Percentiles rank a stretch among this genome's conserved stretches.
phyloP scores from a whole-genome alignment of 2,329 filamentous ascomycete genomes.

The Calonectria pseudoturangicola region DNA sequence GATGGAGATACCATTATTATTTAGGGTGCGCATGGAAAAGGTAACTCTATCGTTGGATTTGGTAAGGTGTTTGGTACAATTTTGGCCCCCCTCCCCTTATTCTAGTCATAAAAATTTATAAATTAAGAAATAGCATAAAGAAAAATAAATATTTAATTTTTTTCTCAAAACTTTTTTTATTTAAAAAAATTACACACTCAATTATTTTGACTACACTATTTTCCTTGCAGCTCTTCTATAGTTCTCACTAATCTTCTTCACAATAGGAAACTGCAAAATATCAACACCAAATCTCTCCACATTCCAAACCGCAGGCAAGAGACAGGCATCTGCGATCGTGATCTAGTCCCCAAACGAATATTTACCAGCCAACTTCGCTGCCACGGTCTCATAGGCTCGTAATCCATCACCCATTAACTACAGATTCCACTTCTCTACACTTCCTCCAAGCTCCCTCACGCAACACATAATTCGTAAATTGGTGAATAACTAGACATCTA shows the following conservation, averaged over 20 bases:
- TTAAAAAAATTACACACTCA: not conserved
- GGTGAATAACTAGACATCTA: slow-evolving; percentile 77
- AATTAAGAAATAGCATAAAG: slow-evolving; percentile 2
- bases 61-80: slow-evolving; percentile 83
- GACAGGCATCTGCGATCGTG: slow-evolving; percentile 74
- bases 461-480: slow-evolving; percentile 72
- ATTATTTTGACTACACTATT: not conserved
- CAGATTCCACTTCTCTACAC: slow-evolving; percentile 69
- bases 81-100: slow-evolving; percentile 56
- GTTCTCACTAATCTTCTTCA: slow-evolving; percentile 66
- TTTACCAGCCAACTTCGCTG: slow-evolving; percentile 62
- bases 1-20: slow-evolving; percentile 84
- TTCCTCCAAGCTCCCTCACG: slow-evolving; percentile 65
- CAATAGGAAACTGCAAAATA: slow-evolving; percentile 67
- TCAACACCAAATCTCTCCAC: slow-evolving; percentile 74
- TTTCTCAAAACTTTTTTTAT: not conserved
- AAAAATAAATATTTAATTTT: not conserved
- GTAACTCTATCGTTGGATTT: slow-evolving; percentile 83
- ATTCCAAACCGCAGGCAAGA: slow-evolving; percentile 75
- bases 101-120: slow-evolving; percentile 43
- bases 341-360: slow-evolving; percentile 75
- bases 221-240: slow-evolving; percentile 57
- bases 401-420: slow-evolving; percentile 72
- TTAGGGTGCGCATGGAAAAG: slow-evolving; percentile 79
- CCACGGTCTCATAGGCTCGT: slow-evolving; percentile 72